Percentiles rank a stretch among this genome's conserved stretches.
phyloP scores from a whole-genome alignment of 768 basidiomycete species.

The Leccinum imitatum region DNA sequence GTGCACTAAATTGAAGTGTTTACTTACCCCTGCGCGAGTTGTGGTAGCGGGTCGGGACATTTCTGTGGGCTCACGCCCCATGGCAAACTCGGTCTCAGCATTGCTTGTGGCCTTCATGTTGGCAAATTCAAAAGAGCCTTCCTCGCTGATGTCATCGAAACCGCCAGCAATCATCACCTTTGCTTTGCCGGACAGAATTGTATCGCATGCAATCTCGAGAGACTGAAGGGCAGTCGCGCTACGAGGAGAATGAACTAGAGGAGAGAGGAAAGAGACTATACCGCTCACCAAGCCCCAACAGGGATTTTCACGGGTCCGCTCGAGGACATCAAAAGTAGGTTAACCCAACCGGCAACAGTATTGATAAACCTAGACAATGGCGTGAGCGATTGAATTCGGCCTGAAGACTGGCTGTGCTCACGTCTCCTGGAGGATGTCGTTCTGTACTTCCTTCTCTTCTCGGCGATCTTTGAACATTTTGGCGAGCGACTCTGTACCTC shows the following conservation, averaged over 20 bases:
- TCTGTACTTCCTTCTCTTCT: slow-evolving; percentile 97
- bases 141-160: slow-evolving; percentile 97
- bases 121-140: slow-evolving; percentile 98
- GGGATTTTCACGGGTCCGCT: slow-evolving; percentile 99
- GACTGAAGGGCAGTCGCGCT: slow-evolving; percentile 98
- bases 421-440: slow-evolving; percentile 98
- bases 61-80: slow-evolving; percentile 98
- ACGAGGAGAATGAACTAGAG: slow-evolving; percentile 7
- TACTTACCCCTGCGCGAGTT: slow-evolving; percentile 86
- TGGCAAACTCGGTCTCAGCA: slow-evolving; percentile 94
- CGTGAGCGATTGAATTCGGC: slow-evolving; percentile 8
- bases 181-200: slow-evolving; percentile 91
- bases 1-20: background rate
- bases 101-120: slow-evolving; percentile 99
- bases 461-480: slow-evolving; percentile 99
- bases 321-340: slow-evolving; percentile 90
- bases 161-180: slow-evolving; percentile 99
- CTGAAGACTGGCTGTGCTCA: slow-evolving; percentile 37
- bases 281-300: slow-evolving; percentile 89
- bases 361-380: slow-evolving; percentile 82
- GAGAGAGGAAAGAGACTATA: background rate
- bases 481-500: slow-evolving; percentile 84
- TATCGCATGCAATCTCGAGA: slow-evolving; percentile 96
- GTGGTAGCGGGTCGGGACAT: slow-evolving; percentile 98
- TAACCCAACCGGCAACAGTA: slow-evolving; percentile 98